These are phyloP conservation scores for Hericium erinaceus DNA, from an alignment of 768 basidiomycete species.

Conservation along the genomic window DNA sequence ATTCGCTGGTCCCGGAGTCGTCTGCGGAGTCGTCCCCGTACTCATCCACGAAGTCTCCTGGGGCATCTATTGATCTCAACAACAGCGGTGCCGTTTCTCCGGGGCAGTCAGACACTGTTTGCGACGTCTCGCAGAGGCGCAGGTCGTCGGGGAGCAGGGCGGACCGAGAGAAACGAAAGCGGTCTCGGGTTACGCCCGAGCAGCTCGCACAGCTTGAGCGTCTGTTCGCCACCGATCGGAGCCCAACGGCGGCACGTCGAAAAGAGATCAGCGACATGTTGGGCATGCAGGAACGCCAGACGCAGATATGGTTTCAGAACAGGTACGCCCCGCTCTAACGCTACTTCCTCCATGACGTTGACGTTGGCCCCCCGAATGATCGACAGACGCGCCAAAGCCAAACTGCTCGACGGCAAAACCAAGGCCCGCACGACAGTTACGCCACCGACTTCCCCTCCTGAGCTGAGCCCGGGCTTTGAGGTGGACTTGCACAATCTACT, in stretches of 20 bases:
- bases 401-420: conserved; percentile 53
- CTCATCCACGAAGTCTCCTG: conserved; percentile 10
- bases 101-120: conserved; percentile 3
- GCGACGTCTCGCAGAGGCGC: conserved; percentile 12
- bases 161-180: conserved; percentile 54
- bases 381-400: conserved; percentile 72
- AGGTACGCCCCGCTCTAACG: conserved; percentile 31
- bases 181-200: conserved; percentile 70
- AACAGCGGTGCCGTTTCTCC: conserved; percentile 8
- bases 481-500: conserved; percentile 54
- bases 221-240: conserved; percentile 58
- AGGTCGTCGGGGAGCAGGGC: conserved; percentile 16
- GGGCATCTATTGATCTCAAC: conserved; percentile 1
- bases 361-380: neutral
- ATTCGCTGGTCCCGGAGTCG: conserved; percentile 1
- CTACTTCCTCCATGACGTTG: conserved; percentile 1
- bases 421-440: conserved; percentile 29
- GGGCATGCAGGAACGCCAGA: conserved; percentile 81
- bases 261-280: conserved; percentile 66
- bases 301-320: conserved; percentile 88
- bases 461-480: conserved; percentile 43
- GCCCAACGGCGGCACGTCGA: conserved; percentile 61
- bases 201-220: conserved; percentile 71
- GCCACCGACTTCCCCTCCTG: conserved; percentile 42
- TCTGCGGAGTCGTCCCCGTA: neutral